These are phyloP conservation scores for Zasmidium cellare DNA, from an alignment of 2,329 filamentous ascomycete species.

Conservation along the genomic window DNA sequence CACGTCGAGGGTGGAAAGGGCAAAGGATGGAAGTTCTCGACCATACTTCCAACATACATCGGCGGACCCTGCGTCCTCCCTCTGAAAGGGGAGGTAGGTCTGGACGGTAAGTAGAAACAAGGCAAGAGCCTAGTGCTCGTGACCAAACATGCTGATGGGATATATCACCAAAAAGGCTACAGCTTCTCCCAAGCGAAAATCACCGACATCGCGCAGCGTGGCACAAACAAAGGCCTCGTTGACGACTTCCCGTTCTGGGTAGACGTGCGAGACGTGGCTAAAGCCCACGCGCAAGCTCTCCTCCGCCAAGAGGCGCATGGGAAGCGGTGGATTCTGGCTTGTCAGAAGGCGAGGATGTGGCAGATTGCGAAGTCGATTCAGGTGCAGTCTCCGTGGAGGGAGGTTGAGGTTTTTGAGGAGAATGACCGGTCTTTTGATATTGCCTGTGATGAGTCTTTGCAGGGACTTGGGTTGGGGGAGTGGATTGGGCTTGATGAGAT, in stretches of 20 bases:
- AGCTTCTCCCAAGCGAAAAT: background rate
- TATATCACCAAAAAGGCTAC: no score
- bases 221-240: background rate
- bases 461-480: background rate
- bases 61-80: background rate
- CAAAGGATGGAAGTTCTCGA: background rate
- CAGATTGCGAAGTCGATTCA: background rate
- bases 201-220: background rate
- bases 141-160: no score
- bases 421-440: background rate
- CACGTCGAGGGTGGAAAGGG: background rate
- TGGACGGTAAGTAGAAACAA: no score
- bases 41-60: background rate
- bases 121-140: no score
- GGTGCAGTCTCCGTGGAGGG: background rate
- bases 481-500: background rate
- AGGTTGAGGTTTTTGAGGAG: background rate
- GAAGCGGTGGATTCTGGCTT: background rate
- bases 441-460: background rate
- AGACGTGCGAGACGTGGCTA: background rate
- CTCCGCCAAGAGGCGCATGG: background rate
- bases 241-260: background rate
- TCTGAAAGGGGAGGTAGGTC: no score
- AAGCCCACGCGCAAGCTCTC: background rate
- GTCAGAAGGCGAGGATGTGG: background rate